Conservation (phyloP, 2,329 filamentous ascomycete species). For the Fusarium veterinarium region DNA sequence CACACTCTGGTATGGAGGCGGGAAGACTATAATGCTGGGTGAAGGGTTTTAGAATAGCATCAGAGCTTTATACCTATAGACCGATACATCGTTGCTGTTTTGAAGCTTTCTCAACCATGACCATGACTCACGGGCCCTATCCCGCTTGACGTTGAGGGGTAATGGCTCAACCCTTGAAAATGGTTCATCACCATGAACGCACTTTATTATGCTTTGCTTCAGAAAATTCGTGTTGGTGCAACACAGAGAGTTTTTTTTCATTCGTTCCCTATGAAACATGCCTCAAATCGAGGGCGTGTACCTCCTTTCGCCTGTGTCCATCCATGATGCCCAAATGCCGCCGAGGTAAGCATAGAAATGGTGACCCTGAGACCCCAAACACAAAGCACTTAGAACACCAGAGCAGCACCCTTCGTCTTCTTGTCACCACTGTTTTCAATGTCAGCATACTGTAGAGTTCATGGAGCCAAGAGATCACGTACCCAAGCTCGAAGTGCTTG, state of each 20-base stretch:
- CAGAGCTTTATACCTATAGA: slow-evolving; percentile 26
- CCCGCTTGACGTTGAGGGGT: slow-evolving; percentile 5
- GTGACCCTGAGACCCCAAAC: slow-evolving; percentile 52
- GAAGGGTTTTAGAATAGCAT: slow-evolving; percentile 65
- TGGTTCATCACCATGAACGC: slow-evolving; percentile 5
- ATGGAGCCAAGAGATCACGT: slow-evolving; percentile 58
- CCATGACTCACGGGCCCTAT: slow-evolving; percentile 2
- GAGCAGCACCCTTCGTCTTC: slow-evolving; percentile 99
- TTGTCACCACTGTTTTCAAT: slow-evolving; percentile 88
- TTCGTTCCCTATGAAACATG: slow-evolving; percentile 59
- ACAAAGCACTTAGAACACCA: slow-evolving; percentile 91
- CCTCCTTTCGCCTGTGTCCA: slow-evolving; percentile 62
- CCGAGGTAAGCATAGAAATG: slow-evolving; percentile 58
- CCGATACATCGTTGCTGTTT: slow-evolving; percentile 15
- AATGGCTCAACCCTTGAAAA: slow-evolving; percentile 7
- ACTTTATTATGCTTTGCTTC: slow-evolving; percentile 12
- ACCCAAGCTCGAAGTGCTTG: slow-evolving; percentile 99
- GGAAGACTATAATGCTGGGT: slow-evolving; percentile 73
- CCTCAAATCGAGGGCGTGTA: slow-evolving; percentile 58
- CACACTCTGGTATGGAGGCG: slow-evolving; percentile 87
- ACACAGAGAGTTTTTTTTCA: slow-evolving; percentile 49
- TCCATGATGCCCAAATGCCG: slow-evolving; percentile 61
- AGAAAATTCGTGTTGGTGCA: slow-evolving; percentile 36
- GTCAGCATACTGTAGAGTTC: slow-evolving; percentile 53
- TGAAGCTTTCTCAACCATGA: slow-evolving; percentile 10